These are phyloP conservation scores for Pythium aquatile DNA, from an alignment of 352 stramenopile species.

Conservation along the genomic window DNA sequence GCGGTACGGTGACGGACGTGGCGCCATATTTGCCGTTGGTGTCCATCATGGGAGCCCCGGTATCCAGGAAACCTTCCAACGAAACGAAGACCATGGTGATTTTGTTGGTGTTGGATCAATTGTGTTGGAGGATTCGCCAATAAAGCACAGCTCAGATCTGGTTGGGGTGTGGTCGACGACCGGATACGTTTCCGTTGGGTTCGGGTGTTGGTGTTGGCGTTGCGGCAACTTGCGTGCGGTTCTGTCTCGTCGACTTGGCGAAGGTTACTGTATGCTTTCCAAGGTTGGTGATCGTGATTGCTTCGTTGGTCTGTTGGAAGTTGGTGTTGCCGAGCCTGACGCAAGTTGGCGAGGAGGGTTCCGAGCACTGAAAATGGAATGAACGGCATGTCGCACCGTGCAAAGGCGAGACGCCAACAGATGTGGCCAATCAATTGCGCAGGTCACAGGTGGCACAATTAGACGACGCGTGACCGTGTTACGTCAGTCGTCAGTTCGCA, in stretches of 20 bases:
- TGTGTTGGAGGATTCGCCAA: constrained; percentile 12
- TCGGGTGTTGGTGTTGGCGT: background rate
- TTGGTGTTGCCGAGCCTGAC: background rate
- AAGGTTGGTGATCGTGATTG: background rate
- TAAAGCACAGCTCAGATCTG: background rate
- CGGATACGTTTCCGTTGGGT: constrained; percentile 6
- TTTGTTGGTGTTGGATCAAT: constrained; percentile 6
- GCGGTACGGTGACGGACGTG: constrained; percentile 6
- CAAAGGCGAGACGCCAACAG: constrained; percentile 19
- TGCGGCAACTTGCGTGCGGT: background rate
- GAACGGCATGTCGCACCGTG: constrained; percentile 15
- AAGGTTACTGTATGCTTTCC: background rate
- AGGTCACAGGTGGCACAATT: constrained; percentile 19
- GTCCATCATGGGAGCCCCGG: constrained; percentile 27
- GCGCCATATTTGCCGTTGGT: constrained; percentile 10
- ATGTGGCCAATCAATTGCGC: background rate
- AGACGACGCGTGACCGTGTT: constrained; percentile 16
- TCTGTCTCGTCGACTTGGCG: background rate
- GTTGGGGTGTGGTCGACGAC: background rate
- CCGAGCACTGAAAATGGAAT: constrained; percentile 6
- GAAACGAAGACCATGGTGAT: constrained; percentile 77
- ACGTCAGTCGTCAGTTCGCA: constrained; percentile 16
- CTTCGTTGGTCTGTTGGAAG: constrained; percentile 5
- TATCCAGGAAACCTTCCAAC: constrained; percentile 59
- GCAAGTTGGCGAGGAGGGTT: background rate